Percentiles rank a stretch among this genome's conserved stretches.
phyloP scores from a whole-genome alignment of 2,329 filamentous ascomycete species.

The Fusarium verrucosum region DNA sequence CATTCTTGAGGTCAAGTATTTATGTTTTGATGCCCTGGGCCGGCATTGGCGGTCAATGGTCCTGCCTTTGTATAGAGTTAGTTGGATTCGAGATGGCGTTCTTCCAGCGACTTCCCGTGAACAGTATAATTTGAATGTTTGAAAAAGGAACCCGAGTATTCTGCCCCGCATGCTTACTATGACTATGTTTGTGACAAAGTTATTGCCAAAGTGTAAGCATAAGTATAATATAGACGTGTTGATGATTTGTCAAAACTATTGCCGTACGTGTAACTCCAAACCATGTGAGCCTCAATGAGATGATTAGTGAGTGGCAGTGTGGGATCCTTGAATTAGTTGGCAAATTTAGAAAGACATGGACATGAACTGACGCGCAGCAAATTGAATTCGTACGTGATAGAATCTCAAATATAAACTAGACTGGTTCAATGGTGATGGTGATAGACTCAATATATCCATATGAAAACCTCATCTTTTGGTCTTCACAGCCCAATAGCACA shows the following conservation, averaged over 20 bases:
- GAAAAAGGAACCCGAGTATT: background rate
- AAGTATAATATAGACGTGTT: background rate
- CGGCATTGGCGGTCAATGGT: slow-evolving; percentile 21
- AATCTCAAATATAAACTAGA: no score
- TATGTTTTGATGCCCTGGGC: slow-evolving; percentile 32
- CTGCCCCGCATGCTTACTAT: background rate
- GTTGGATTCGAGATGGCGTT: slow-evolving; percentile 39
- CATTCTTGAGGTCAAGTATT: slow-evolving; percentile 24
- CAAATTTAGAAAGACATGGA: no score
- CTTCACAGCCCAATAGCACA: background rate
- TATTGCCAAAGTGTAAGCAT: no score
- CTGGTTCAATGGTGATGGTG: no score
- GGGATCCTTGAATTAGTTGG: no score
- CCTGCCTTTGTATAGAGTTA: slow-evolving; percentile 38
- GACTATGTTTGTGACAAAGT: background rate
- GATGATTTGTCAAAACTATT: background rate
- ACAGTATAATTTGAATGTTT: slow-evolving; percentile 35
- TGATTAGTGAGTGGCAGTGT: no score
- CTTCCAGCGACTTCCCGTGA: slow-evolving; percentile 24
- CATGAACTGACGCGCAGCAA: no score
- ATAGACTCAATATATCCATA: no score
- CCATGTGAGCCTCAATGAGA: no score
- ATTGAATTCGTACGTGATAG: no score
- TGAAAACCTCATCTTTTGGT: background rate
- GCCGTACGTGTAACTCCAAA: no score